phyloP scores from a whole-genome alignment of 768 basidiomycete genomes.

The Rubroboletus satanas region DNA sequence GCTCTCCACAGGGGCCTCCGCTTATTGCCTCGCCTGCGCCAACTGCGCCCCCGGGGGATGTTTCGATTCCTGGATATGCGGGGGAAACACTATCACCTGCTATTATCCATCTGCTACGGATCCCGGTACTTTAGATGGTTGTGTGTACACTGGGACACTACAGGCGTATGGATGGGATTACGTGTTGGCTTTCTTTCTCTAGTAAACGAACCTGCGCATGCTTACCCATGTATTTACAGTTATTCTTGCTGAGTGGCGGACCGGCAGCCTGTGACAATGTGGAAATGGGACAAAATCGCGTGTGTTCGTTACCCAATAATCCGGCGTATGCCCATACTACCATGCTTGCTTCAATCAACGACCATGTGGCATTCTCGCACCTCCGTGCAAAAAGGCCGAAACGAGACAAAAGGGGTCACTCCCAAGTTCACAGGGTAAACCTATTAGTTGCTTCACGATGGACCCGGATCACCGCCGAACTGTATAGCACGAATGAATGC shows the following conservation, averaged over 20 bases:
- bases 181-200: too few relatives aligned
- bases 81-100: neutral
- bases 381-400: neutral
- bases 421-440: neutral
- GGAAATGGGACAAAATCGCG: neutral
- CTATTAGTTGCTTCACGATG: neutral
- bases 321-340: neutral
- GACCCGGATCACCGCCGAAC: neutral
- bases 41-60: neutral
- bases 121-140: neutral
- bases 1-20: neutral
- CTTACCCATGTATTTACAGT: neutral
- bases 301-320: neutral
- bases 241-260: neutral
- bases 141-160: neutral
- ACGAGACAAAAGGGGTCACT: neutral
- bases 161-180: too few relatives aligned
- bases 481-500: neutral
- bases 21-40: neutral
- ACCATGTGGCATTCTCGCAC: neutral
- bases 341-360: neutral
- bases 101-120: neutral
- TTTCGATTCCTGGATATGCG: conserved; percentile 8
- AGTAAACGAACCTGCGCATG: neutral
- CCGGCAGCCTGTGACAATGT: neutral